Evolutionary conservation across 192 early-diverging fungal species (phyloP).

Genomic region (Phlyctochytrium arcticum): DNA sequence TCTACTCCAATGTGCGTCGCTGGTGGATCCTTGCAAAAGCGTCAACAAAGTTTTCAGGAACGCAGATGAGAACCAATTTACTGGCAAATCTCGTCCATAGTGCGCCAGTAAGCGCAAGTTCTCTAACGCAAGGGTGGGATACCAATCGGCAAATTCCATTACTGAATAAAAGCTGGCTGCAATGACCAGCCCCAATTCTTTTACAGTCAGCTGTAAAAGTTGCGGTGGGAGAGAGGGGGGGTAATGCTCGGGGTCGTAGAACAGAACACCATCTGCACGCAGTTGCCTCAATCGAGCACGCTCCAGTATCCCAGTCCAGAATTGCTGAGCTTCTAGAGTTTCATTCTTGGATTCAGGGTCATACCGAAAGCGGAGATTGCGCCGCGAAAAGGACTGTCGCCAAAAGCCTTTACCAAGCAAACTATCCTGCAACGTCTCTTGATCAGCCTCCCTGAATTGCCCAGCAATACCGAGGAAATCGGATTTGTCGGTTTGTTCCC

Average conservation of each 20-base stretch:
- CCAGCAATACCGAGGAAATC: too few species aligned
- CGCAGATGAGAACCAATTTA: conserved; percentile 3
- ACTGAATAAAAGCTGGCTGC: conserved; percentile 9
- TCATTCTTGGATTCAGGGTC: background rate
- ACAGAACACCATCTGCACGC: background rate
- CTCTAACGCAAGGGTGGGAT: conserved; percentile 10
- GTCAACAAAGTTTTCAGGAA: background rate
- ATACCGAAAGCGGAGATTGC: background rate
- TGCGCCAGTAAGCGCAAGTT: conserved; percentile 8
- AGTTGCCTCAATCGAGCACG: background rate
- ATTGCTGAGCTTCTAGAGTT: too few species aligned
- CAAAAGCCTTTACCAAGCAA: too few species aligned
- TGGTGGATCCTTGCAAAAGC: too few species aligned
- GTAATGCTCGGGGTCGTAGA: too few species aligned
- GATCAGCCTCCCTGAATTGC: too few species aligned
- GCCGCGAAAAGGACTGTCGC: background rate
- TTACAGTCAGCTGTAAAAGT: too few species aligned
- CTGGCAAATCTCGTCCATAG: conserved; percentile 5
- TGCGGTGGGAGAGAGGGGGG: too few species aligned
- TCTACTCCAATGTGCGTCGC: background rate
- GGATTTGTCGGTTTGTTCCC: too few species aligned
- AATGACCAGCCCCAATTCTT: background rate
- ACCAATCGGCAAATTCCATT: conserved; percentile 6
- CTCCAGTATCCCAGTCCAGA: background rate
- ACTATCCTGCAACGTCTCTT: too few species aligned